A percentile compares a stretch with the other conserved stretches of the same genome.
Conservation (phyloP, 352 stramenopile genomes). For the Ochromonadaceae sp. region DNA sequence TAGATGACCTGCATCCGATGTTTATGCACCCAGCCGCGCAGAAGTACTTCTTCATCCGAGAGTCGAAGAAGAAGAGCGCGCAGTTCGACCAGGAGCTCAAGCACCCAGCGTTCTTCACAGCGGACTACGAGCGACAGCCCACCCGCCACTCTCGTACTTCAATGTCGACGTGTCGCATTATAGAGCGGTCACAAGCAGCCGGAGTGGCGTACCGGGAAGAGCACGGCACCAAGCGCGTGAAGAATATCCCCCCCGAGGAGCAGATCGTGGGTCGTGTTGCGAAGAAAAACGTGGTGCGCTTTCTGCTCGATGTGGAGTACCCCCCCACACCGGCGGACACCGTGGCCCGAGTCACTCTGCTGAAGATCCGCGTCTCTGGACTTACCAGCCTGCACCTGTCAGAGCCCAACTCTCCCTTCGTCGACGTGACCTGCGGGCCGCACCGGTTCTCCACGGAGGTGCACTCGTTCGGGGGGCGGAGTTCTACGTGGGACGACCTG, state of each 20-base stretch:
- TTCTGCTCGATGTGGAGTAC: too few relatives aligned
- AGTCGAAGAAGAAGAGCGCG: not conserved
- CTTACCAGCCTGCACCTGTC: not conserved
- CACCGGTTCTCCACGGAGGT: not conserved
- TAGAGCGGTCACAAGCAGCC: not conserved
- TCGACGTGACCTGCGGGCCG: not conserved
- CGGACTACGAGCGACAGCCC: conserved; percentile 4
- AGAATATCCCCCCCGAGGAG: not conserved
- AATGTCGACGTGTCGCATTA: not conserved
- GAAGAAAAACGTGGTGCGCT: too few relatives aligned
- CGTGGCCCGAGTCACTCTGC: not conserved
- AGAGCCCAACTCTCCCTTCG: conserved; percentile 1
- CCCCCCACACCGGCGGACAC: too few relatives aligned
- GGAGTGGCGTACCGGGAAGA: not conserved
- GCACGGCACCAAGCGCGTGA: not conserved
- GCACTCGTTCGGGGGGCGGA: not conserved
- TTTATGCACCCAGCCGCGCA: not conserved
- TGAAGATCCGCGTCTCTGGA: not conserved
- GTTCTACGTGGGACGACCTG: not conserved
- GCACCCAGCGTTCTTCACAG: conserved; percentile 2
- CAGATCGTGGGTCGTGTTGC: too few relatives aligned
- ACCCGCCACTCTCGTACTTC: not conserved
- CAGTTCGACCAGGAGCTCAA: not conserved
- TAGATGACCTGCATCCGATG: not conserved
- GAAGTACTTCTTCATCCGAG: not conserved